Evolutionary conservation across 1,139 yeast species (phyloP).

Genomic region (Candida gigantensis): DNA sequence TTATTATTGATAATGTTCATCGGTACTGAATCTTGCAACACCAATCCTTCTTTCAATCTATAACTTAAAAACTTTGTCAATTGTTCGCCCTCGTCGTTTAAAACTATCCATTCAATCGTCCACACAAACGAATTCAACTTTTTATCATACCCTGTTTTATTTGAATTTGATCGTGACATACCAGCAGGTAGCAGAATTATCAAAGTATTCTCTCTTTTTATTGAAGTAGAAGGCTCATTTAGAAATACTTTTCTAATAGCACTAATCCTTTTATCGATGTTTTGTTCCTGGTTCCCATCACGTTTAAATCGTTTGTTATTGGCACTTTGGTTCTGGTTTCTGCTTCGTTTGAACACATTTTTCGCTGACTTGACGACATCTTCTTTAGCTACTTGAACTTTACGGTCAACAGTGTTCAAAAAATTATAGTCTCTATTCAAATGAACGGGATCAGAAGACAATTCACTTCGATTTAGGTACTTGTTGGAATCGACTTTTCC

Average conservation of each 20-base stretch:
- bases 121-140: conserved; percentile 63
- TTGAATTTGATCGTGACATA: conserved; percentile 67
- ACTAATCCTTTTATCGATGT: conserved; percentile 27
- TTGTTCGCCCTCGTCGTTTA: conserved; percentile 27
- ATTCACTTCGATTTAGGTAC: conserved; percentile 51
- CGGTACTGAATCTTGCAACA: conserved; percentile 43
- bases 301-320: conserved; percentile 29
- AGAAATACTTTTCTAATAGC: conserved; percentile 27
- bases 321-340: conserved; percentile 18
- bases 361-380: conserved; percentile 44
- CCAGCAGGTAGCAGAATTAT: conserved; percentile 63
- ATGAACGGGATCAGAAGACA: conserved; percentile 32
- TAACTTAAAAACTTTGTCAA: conserved; percentile 42
- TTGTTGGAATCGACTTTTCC: conserved; percentile 67
- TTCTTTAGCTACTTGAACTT: conserved; percentile 50
- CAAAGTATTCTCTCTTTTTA: conserved; percentile 41
- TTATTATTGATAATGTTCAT: conserved; percentile 28
- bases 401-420: conserved; percentile 60
- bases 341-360: conserved; percentile 32
- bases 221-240: conserved; percentile 23
- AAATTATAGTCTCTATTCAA: conserved; percentile 87
- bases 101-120: conserved; percentile 75
- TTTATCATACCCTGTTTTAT: conserved; percentile 76
- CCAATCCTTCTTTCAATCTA: conserved; percentile 42
- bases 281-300: conserved; percentile 10